Base-by-base conservation (phyloP, 208 protist species). In the Pavlovales sp. region DNA sequence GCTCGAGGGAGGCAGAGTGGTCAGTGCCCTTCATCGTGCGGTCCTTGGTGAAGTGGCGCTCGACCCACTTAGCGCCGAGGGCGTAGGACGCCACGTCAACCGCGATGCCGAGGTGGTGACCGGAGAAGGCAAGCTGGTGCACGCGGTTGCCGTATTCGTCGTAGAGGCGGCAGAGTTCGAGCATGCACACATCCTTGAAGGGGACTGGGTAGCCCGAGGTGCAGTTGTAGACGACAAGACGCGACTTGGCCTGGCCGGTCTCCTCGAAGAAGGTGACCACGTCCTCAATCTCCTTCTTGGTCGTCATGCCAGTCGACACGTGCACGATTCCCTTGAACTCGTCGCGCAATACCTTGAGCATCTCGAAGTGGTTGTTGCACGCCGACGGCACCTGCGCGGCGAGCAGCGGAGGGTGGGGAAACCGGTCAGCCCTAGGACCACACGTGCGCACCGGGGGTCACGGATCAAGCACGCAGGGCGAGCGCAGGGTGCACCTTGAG, bases 31-130 rank as follows among this genome's bases (percentile, higher is more conserved):
- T 87, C 83, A 34, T 66, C 30, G 83, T 87, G 66, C 83, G 83
- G 34, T 87, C 83, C 41, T 87, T 87, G 36, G 83, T 87, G 67
- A 87, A 87, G 83, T 87, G 83, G 30, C 83, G 83, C 83, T 87
- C 83, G 83, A 42, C 79, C 83, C 83, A 87, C 67, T 14, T 77
- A 0, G 80, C 80, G 10, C 80, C 83, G n/a, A 87, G 18, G 0
- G 83, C 83, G 38, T 87, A 87, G 18, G 83, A 57, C 67, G 83
- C 83, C 32, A 87, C 40, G 40, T 87, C 83, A 34, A 87, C 34
- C 11, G 83, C 57, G 42, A 87, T 87, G 40, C 83, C 83, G 83
- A 87, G 83, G 67, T 87, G 83, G 71, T 87, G 83, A 67, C 83
- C 83, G 2, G 83, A 87, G 39, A 87, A 87, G 83, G 32, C 83